phyloP scores from a whole-genome alignment of 1,139 yeast genomes.

The Blastobotrys elegans region DNA sequence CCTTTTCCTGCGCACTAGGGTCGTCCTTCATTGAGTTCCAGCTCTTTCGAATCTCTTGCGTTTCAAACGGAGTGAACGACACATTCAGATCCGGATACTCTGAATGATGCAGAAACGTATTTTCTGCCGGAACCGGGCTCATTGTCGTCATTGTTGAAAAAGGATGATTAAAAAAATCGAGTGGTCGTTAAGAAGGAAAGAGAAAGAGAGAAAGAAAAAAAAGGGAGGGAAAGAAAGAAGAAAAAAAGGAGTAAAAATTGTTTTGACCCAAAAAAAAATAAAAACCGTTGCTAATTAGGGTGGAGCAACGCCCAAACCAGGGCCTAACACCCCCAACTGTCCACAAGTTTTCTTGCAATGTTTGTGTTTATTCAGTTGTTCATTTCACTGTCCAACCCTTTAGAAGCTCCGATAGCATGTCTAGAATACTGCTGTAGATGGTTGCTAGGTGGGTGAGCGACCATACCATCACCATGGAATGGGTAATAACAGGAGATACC shows the following conservation, averaged over 20 bases:
- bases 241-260: not conserved
- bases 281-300: not conserved
- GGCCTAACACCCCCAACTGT: too few relatives aligned
- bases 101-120: slow-evolving; percentile 11
- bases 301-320: not conserved
- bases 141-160: not conserved
- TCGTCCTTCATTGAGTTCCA: slow-evolving; percentile 29
- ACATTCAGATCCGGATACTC: slow-evolving; percentile 25
- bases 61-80: slow-evolving; percentile 23
- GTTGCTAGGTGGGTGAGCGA: too few relatives aligned
- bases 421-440: too few relatives aligned
- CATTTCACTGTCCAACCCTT: too few relatives aligned
- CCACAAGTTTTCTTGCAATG: too few relatives aligned
- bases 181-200: not conserved
- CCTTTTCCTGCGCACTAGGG: slow-evolving; percentile 26
- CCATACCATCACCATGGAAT: too few relatives aligned
- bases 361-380: too few relatives aligned
- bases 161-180: not conserved
- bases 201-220: not conserved
- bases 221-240: slow-evolving; percentile 1
- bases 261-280: not conserved
- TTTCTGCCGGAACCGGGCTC: slow-evolving; percentile 1
- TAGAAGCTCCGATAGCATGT: too few relatives aligned
- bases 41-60: slow-evolving; percentile 21
- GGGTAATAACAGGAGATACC: too few relatives aligned